Evolutionary conservation across 768 basidiomycete species (phyloP), one percentile per base, ranked within the genome.

Genomic region (Epithele typhae): DNA sequence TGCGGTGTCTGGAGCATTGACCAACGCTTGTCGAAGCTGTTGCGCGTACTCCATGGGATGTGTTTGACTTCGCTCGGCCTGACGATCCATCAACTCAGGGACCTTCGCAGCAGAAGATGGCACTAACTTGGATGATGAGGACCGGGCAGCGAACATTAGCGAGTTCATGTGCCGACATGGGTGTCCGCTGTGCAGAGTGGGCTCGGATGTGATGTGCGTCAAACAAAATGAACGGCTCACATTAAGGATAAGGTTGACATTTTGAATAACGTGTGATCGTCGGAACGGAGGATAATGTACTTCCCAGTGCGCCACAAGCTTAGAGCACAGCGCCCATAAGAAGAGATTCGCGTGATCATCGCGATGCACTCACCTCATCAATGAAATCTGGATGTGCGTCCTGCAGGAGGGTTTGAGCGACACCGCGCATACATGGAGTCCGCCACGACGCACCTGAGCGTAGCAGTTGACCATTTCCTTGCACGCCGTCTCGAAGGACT

Each of bases 281-380:
- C 69, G 71, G 34, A 61, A 65, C 0, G 85, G 87, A 23, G 85
- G 76, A 48, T 73, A 71, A 23, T 55, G 63, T 32, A 61, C 69
- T 61, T 81, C 73, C 84, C 84, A 89, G 59, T 74, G 82, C 19
- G 74, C 70, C 37, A 86, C 78, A 19, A 89, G 58, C 87, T 89
- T 14, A 23, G n/a, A 24, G 40, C 32, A 24, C 5, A 19, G 17
- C 32, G 40, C 19, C 22, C 15, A 30, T 21, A n/a, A 15, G 34
- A 12, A 22, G 12, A 17, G 21, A 36, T 14, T 8, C 34, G 22
- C 12, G 27, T 8, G 35, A 8, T n/a, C 35, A 7, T 7, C 35
- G 17, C 6, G 18, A 5, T 25, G 37, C 7, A 68, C 77, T 46
- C 49, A 87, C 87, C 39, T 82, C 79, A 61, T 89, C 85, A 51